Percentiles rank a stretch among this genome's conserved stretches.
Evolutionary conservation across 805 yeast genomes (phyloP).

Genomic region (Candida qinlingensis): DNA sequence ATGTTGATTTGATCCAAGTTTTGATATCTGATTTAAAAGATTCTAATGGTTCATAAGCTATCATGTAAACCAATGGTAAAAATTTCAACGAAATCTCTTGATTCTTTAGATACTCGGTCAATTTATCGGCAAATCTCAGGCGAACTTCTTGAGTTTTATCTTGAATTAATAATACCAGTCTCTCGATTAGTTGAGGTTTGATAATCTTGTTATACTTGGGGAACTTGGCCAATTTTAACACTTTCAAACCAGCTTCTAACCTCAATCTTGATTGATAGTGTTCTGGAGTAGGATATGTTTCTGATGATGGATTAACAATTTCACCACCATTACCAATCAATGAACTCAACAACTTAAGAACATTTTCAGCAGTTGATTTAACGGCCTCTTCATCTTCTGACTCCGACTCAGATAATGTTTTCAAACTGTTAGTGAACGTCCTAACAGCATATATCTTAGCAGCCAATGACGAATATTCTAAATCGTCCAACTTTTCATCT

Average conservation of each 20-base stretch:
- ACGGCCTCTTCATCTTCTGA: slow-evolving; percentile 33
- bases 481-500: slow-evolving; percentile 34
- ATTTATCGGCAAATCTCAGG: slow-evolving; percentile 37
- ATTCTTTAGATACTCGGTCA: slow-evolving; percentile 47
- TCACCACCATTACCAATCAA: slow-evolving; percentile 77
- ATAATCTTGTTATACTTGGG: slow-evolving; percentile 49
- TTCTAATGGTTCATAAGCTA: slow-evolving; percentile 68
- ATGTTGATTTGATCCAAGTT: slow-evolving; percentile 68
- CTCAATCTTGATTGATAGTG: slow-evolving; percentile 57
- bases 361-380: slow-evolving; percentile 49
- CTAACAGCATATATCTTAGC: slow-evolving; percentile 50
- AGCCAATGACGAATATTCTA: slow-evolving; percentile 30
- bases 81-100: slow-evolving; percentile 59
- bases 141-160: slow-evolving; percentile 64
- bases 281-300: slow-evolving; percentile 55
- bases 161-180: slow-evolving; percentile 54
- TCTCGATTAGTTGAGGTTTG: slow-evolving; percentile 44
- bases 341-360: slow-evolving; percentile 60
- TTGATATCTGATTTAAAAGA: slow-evolving; percentile 43
- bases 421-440: slow-evolving; percentile 55
- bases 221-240: slow-evolving; percentile 58
- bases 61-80: slow-evolving; percentile 61
- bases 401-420: slow-evolving; percentile 27
- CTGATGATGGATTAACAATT: slow-evolving; percentile 41
- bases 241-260: slow-evolving; percentile 57